Percentiles rank a stretch among this genome's conserved stretches.
These are phyloP conservation scores for Leccinum subtestaceum DNA, from an alignment of 768 basidiomycete genomes.

Conservation along the genomic window DNA sequence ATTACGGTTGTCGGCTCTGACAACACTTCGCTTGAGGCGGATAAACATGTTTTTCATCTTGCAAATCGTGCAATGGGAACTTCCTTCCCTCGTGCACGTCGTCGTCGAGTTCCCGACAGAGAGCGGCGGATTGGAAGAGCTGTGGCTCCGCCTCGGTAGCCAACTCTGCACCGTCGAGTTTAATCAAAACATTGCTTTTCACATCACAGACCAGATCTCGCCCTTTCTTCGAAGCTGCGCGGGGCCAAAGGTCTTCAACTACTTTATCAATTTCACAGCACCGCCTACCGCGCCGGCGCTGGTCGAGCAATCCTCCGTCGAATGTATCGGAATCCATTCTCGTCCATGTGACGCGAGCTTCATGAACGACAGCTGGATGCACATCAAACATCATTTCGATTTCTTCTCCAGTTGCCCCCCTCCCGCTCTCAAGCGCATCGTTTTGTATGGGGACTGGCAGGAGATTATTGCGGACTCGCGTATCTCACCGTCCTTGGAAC, in stretches of 20 bases:
- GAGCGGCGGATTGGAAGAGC: constrained; percentile 36
- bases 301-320: constrained; percentile 34
- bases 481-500: constrained; percentile 33
- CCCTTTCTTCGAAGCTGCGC: constrained; percentile 46
- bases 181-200: constrained; percentile 54
- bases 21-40: constrained; percentile 51
- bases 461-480: constrained; percentile 36
- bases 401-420: constrained; percentile 41
- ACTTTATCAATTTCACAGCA: constrained; percentile 50
- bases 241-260: constrained; percentile 50
- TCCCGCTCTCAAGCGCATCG: constrained; percentile 43
- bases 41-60: constrained; percentile 51
- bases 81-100: constrained; percentile 53
- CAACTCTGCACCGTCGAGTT: constrained; percentile 57
- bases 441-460: constrained; percentile 56
- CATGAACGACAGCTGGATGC: constrained; percentile 33
- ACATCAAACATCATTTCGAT: constrained; percentile 42
- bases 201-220: constrained; percentile 46
- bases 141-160: constrained; percentile 51
- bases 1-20: constrained; percentile 44
- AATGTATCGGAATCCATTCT: constrained; percentile 51
- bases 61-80: constrained; percentile 46
- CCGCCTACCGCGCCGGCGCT: constrained; percentile 19
- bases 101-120: constrained; percentile 48
- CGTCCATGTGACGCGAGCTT: constrained; percentile 35